phyloP scores from a whole-genome alignment of 495 filamentous ascomycete species.

The Cudoniella acicularis region DNA sequence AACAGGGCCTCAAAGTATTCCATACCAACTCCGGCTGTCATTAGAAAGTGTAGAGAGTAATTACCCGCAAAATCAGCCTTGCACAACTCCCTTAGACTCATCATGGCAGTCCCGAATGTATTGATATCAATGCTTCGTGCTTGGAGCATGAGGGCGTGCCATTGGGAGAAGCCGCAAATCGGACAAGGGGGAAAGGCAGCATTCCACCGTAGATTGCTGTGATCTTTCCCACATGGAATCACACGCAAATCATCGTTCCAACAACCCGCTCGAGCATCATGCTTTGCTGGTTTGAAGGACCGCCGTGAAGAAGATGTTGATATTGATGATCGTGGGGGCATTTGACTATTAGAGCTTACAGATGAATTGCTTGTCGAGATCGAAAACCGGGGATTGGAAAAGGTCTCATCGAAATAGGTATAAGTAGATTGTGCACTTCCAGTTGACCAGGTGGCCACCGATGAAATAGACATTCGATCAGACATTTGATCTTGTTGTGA shows the following conservation, averaged over 20 bases:
- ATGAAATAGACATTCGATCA: constrained; percentile 5
- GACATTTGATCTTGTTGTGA: no score
- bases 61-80: constrained; percentile 19
- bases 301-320: not conserved
- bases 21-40: constrained; percentile 17
- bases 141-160: constrained; percentile 20
- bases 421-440: constrained; percentile 8
- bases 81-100: constrained; percentile 1
- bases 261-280: constrained; percentile 12
- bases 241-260: constrained; percentile 20
- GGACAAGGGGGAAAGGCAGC: constrained; percentile 7
- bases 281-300: constrained; percentile 5
- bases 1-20: constrained; percentile 11
- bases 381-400: constrained; percentile 7
- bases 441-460: constrained; percentile 5
- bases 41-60: constrained; percentile 16
- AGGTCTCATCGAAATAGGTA: constrained; percentile 8
- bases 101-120: constrained; percentile 11
- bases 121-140: constrained; percentile 9
- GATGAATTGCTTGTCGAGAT: constrained; percentile 13
- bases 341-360: constrained; percentile 5
- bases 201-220: constrained; percentile 13
- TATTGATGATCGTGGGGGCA: not conserved
- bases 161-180: constrained; percentile 18
- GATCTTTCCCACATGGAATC: constrained; percentile 17